These are phyloP conservation scores for Leishmania lainsoni DNA, from an alignment of 208 protist genomes.

Conservation along the genomic window DNA sequence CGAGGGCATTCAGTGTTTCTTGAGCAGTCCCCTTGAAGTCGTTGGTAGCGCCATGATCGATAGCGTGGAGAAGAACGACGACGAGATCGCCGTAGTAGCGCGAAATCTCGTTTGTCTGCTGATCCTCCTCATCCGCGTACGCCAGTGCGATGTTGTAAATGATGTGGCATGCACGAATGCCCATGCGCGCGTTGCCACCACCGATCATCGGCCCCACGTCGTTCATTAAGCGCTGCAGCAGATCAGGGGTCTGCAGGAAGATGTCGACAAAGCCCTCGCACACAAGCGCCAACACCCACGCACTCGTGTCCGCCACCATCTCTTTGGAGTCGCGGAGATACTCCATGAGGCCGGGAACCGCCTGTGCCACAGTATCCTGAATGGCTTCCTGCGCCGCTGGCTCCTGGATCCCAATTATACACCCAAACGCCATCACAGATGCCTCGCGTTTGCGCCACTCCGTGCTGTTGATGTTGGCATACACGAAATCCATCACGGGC, in stretches of 20 bases:
- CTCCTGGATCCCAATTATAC: constrained; percentile 95
- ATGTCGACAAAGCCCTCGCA: constrained; percentile 90
- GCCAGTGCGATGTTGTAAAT: constrained; percentile 94
- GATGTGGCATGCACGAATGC: constrained; percentile 92
- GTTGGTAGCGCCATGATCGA: constrained; percentile 75
- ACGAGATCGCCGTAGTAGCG: constrained; percentile 83
- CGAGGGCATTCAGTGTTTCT: constrained; percentile 93
- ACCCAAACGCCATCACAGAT: constrained; percentile 95
- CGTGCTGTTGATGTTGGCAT: constrained; percentile 84
- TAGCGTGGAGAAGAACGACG: constrained; percentile 58
- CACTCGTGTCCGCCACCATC: constrained; percentile 94
- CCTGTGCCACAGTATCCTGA: constrained; percentile 86
- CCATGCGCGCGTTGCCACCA: constrained; percentile 63
- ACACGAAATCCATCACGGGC: constrained; percentile 95
- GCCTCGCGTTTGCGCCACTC: constrained; percentile 97
- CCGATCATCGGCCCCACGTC: constrained; percentile 70
- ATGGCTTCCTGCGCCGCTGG: constrained; percentile 57
- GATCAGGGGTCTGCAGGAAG: constrained; percentile 53
- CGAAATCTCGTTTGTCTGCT: constrained; percentile 84
- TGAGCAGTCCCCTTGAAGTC: constrained; percentile 89
- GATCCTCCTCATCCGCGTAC: constrained; percentile 78
- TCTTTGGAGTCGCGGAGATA: constrained; percentile 82
- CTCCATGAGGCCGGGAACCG: constrained; percentile 86
- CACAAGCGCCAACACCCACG: constrained; percentile 95
- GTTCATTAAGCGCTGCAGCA: constrained; percentile 80